Conservation (phyloP, 2,329 filamentous ascomycete genomes). For the Apiospora hydei region DNA sequence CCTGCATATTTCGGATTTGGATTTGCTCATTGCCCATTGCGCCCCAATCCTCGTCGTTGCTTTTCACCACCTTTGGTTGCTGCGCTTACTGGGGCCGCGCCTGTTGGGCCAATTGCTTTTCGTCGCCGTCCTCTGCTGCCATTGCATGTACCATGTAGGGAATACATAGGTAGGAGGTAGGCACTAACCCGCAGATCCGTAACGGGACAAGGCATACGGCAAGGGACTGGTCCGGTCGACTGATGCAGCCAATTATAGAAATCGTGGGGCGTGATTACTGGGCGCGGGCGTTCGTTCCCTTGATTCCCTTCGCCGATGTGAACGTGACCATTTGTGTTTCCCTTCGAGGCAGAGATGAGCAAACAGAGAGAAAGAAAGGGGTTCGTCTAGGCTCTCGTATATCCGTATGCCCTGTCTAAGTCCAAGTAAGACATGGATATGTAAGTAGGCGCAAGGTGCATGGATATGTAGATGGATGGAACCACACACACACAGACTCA, state of each 20-base stretch:
- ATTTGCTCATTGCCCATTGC: neutral
- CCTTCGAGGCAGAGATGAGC: neutral
- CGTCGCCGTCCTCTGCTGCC: neutral
- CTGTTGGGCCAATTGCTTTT: slow-evolving; percentile 11
- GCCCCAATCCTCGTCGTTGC: neutral
- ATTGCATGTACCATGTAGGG: neutral
- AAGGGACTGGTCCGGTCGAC: neutral
- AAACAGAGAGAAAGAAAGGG: neutral
- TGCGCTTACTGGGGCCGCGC: neutral
- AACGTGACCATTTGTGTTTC: neutral
- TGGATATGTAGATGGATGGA: neutral
- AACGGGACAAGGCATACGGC: neutral
- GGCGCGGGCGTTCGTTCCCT: neutral
- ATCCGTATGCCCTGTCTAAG: neutral
- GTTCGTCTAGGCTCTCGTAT: neutral
- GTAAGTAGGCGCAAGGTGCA: neutral
- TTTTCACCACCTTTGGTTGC: neutral
- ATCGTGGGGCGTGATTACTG: slow-evolving; percentile 1
- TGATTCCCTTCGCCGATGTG: neutral
- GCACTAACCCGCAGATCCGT: neutral
- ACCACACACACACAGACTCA: neutral
- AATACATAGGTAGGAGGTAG: neutral
- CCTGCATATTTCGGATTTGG: neutral
- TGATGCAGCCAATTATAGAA: slow-evolving; percentile 12
- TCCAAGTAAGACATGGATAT: neutral